These are phyloP conservation scores for Colletotrichum musae DNA, from an alignment of 2,329 filamentous ascomycete species.

Conservation along the genomic window DNA sequence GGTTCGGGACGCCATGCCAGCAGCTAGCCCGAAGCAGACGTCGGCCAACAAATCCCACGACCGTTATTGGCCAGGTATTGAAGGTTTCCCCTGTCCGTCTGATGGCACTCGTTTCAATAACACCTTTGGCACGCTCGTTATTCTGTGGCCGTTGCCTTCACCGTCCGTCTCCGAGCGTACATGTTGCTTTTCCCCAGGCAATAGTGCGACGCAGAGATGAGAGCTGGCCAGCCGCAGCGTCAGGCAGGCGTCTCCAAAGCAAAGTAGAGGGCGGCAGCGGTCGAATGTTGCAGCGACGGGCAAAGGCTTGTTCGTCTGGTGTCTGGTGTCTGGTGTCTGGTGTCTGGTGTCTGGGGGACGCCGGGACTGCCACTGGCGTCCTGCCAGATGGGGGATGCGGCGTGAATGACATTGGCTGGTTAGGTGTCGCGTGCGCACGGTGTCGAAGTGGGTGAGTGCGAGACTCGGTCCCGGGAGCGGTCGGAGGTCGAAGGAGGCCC, in stretches of 20 bases:
- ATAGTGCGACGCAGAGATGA: constrained; percentile 25
- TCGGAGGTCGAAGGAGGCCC: constrained; percentile 34
- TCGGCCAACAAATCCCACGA: constrained; percentile 14
- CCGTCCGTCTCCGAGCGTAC: not conserved
- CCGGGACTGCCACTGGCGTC: constrained; percentile 17
- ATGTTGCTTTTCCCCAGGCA: constrained; percentile 9
- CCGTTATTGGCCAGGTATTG: constrained; percentile 23
- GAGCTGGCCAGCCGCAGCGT: not conserved
- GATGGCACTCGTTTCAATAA: constrained; percentile 32
- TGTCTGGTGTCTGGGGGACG: not conserved
- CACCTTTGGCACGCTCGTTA: not conserved
- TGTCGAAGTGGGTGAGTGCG: constrained; percentile 18
- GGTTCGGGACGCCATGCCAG: constrained; percentile 38
- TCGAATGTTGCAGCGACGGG: constrained; percentile 7
- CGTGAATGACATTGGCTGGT: constrained; percentile 20
- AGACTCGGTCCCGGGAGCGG: constrained; percentile 32
- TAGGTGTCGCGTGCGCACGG: constrained; percentile 34
- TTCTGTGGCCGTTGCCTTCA: constrained; percentile 9
- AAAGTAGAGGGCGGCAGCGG: not conserved
- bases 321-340: not conserved
- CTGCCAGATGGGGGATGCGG: constrained; percentile 30
- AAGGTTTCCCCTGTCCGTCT: constrained; percentile 23
- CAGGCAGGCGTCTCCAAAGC: no score
- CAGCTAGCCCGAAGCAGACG: constrained; percentile 31
- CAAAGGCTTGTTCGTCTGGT: constrained; percentile 16